Base-by-base conservation (phyloP, 2,329 filamentous ascomycete genomes). In the Nigrospora osmanthi region DNA sequence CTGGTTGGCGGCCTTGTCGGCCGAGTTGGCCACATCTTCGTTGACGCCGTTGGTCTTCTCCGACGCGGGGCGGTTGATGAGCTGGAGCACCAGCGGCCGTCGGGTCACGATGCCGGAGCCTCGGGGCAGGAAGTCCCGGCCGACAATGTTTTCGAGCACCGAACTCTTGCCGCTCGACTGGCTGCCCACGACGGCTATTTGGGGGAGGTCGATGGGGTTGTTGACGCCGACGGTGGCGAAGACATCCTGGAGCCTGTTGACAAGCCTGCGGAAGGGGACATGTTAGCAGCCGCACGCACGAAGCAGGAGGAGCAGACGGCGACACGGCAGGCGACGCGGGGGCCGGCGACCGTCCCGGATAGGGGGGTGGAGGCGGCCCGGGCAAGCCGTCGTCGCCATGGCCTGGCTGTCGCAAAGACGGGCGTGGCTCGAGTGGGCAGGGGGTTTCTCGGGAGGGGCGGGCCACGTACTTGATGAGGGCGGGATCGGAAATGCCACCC, bases 191-290 rank as follows among this genome's bases (percentile, higher is more conserved):
- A 78, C 73, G 14, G 78, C 68, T 45, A 63, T 61, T 42, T 63
- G 57, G 3, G 62, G 60, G 6, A 64, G 49, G 11, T 62, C 59
- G 14, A 68, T 98, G 51, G 93, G 93, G 70, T 98, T 98, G 80
- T 95, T 93, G 61, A 97, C 93, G 58, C 93, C 93, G 57, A 98
- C 93, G 36, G 93, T 97, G 51, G 91, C 85, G 66, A 98, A 98
- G 57, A 98, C 93, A 88, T 98, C 93, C 67, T 98, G 93, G 40
- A 98, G 83, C 76, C 95, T 97, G 77, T 98, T 98, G 65, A 98
- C 93, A 58, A 97, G 85, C 61, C 80, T 84, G 57, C 44, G 51
- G 44, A 49, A 40, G 33, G 40, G 23, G 23, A 28, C 23, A 28
- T 28, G 23, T 28, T 28, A 28, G 23, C 23, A 28, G 23, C 4